Evolutionary conservation across 2,329 filamentous ascomycete species (phyloP).

Genomic region (Fusarium marasasianum): DNA sequence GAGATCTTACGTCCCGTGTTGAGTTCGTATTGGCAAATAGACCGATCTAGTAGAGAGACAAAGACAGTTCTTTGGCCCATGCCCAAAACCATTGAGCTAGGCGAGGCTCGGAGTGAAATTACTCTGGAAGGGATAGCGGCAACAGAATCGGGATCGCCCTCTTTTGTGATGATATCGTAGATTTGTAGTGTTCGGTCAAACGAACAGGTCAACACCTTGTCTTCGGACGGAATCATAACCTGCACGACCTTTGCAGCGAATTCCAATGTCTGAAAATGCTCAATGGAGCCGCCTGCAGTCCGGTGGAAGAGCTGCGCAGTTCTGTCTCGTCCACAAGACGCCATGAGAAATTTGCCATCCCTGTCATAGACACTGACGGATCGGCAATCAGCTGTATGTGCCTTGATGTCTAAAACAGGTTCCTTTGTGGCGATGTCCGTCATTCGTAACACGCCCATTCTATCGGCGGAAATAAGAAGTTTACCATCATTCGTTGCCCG

Average conservation of each 20-base stretch:
- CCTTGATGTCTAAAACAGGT: constrained; percentile 78
- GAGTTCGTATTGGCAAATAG: constrained; percentile 69
- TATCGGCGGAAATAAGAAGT: constrained; percentile 84
- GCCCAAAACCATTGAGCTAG: constrained; percentile 81
- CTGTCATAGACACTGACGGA: constrained; percentile 78
- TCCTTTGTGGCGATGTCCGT: constrained; percentile 70
- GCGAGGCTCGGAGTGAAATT: constrained; percentile 85
- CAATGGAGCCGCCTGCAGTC: constrained; percentile 66
- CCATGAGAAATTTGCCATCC: constrained; percentile 72
- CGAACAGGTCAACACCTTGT: constrained; percentile 85
- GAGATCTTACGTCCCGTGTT: constrained; percentile 73
- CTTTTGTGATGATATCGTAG: constrained; percentile 78
- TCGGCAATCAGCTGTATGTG: constrained; percentile 86
- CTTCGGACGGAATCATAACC: constrained; percentile 76
- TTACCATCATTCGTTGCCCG: constrained; percentile 68
- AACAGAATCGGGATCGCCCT: constrained; percentile 69
- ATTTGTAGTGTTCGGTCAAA: constrained; percentile 88
- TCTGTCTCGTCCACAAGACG: constrained; percentile 86
- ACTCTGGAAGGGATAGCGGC: constrained; percentile 82
- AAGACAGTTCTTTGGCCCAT: constrained; percentile 68
- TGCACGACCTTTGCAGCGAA: constrained; percentile 87
- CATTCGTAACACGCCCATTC: constrained; percentile 80
- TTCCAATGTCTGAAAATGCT: constrained; percentile 91
- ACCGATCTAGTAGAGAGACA: constrained; percentile 69
- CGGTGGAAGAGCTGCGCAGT: constrained; percentile 89